These are phyloP conservation scores for Dipodascopsis tothii DNA, from an alignment of 805 yeast species.

Conservation along the genomic window DNA sequence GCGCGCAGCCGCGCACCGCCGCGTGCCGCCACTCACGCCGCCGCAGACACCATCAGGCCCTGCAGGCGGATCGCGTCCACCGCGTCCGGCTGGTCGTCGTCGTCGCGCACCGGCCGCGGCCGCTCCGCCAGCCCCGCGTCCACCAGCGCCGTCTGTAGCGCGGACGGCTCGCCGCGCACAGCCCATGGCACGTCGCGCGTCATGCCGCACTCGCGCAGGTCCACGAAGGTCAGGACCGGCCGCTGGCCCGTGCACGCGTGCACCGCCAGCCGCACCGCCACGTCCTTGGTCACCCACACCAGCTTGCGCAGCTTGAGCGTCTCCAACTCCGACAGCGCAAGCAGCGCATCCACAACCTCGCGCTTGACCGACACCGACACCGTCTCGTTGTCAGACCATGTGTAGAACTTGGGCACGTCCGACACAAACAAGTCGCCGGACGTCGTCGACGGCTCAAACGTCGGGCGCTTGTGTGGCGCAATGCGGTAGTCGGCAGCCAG, in stretches of 20 bases:
- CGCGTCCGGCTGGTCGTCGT: no score
- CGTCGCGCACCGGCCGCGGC: no score
- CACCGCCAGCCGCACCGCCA: constrained; percentile 27
- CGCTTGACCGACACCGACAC: constrained; percentile 24
- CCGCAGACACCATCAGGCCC: no score
- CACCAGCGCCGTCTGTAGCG: no score
- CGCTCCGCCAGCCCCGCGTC: no score
- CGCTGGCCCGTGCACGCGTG: constrained; percentile 25
- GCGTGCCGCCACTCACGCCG: no score
- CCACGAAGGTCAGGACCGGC: constrained; percentile 32
- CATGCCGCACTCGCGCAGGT: constrained; percentile 19
- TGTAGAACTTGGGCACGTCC: constrained; percentile 32
- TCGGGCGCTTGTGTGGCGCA: constrained; percentile 9
- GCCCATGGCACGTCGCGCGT: constrained; percentile 20
- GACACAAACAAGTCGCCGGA: constrained; percentile 28
- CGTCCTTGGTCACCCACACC: constrained; percentile 42
- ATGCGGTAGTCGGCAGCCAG: constrained; percentile 59
- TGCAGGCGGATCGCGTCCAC: no score
- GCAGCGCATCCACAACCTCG: constrained; percentile 27
- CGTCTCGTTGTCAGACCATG: constrained; percentile 29
- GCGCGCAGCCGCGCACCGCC: no score
- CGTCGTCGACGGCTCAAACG: constrained; percentile 16
- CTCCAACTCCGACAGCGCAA: constrained; percentile 32
- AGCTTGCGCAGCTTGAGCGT: constrained; percentile 39
- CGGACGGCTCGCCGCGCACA: constrained; percentile 7